Conservation (phyloP, 2,329 filamentous ascomycete species). For the Anisogramma anomala region DNA sequence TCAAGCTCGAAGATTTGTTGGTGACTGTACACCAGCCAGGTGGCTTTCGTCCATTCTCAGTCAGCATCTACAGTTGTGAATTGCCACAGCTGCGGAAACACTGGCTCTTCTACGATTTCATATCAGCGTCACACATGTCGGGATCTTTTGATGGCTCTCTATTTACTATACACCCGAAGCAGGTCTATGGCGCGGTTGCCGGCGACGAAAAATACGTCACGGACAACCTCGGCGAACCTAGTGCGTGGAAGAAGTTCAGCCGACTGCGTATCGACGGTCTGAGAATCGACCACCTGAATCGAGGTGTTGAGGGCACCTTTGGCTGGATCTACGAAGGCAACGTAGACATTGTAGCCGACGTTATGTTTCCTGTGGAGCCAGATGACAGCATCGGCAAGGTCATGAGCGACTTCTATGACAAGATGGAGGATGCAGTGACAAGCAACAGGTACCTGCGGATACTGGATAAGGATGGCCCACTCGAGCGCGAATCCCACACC, state of each 20-base stretch:
- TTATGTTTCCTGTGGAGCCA: constrained; percentile 82
- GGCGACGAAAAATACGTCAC: constrained; percentile 43
- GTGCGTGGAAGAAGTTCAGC: constrained; percentile 91
- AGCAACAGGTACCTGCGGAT: constrained; percentile 57
- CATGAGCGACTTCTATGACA: constrained; percentile 94
- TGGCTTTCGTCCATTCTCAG: constrained; percentile 84
- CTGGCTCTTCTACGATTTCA: constrained; percentile 95
- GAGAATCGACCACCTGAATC: constrained; percentile 91
- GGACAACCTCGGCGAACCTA: constrained; percentile 51
- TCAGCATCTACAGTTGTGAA: constrained; percentile 94
- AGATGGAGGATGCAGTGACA: constrained; percentile 83
- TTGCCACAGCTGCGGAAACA: constrained; percentile 86
- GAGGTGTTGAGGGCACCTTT: constrained; percentile 84
- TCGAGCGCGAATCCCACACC: constrained; percentile 15
- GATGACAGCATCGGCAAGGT: constrained; percentile 88
- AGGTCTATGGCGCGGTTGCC: constrained; percentile 69
- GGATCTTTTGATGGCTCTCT: constrained; percentile 91
- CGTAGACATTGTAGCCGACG: constrained; percentile 89
- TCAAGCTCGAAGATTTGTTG: constrained; percentile 88
- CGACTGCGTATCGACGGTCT: constrained; percentile 84
- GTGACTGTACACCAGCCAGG: constrained; percentile 85
- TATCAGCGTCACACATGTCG: constrained; percentile 91
- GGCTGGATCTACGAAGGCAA: constrained; percentile 97
- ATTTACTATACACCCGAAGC: constrained; percentile 91
- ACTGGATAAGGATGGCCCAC: constrained; percentile 36